These are phyloP conservation scores for Chaetomiaceae sp. DNA, from an alignment of 2,329 filamentous ascomycete genomes.

Conservation along the genomic window DNA sequence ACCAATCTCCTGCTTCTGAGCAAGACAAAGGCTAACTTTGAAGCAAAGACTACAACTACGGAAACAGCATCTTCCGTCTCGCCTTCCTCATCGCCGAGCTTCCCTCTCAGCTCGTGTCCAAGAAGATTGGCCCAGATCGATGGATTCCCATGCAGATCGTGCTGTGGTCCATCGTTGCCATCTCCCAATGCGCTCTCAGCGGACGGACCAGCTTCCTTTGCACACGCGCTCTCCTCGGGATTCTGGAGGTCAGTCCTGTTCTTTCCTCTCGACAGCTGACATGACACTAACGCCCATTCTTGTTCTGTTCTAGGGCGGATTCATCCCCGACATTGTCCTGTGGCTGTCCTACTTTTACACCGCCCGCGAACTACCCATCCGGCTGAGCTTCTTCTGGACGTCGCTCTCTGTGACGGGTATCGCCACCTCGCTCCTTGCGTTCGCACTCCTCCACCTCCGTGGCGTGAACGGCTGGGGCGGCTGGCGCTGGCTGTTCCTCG, in stretches of 20 bases:
- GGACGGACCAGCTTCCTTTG: conserved; percentile 21
- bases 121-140: conserved; percentile 37
- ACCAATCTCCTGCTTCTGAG: background rate
- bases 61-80: conserved; percentile 46
- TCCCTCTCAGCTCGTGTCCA: conserved; percentile 54
- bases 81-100: conserved; percentile 51
- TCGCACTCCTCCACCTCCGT: conserved; percentile 34
- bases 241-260: conserved; percentile 20
- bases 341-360: conserved; percentile 30
- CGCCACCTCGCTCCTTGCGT: conserved; percentile 34
- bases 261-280: too few relatives aligned
- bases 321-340: conserved; percentile 28
- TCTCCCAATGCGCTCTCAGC: conserved; percentile 22
- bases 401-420: conserved; percentile 32
- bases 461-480: conserved; percentile 35
- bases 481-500: conserved; percentile 48
- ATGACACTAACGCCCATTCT: too few relatives aligned
- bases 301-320: conserved; percentile 18
- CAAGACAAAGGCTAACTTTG: background rate
- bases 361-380: conserved; percentile 34
- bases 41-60: conserved; percentile 41
- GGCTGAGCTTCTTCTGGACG: conserved; percentile 38
- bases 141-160: conserved; percentile 31
- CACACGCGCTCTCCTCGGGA: conserved; percentile 25
- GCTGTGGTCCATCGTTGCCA: conserved; percentile 27